Conservation (phyloP, 768 basidiomycete species). For the Zangia roseola region DNA sequence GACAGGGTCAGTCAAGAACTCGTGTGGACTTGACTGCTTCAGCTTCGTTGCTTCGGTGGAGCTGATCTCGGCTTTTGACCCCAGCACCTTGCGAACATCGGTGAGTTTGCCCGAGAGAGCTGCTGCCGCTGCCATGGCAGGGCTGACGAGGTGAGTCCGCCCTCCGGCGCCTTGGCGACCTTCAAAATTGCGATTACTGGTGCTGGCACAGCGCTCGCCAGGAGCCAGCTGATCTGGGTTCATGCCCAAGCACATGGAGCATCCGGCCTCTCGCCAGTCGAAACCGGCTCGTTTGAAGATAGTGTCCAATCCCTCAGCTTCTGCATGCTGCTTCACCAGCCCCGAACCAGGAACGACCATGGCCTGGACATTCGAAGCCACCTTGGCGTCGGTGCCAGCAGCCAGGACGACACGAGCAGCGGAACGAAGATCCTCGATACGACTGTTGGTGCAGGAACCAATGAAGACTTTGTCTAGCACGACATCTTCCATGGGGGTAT, state of each 20-base stretch:
- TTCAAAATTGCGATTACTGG: constrained; percentile 93
- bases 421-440: constrained; percentile 89
- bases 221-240: constrained; percentile 89
- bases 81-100: constrained; percentile 78
- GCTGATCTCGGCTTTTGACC: constrained; percentile 42
- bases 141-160: constrained; percentile 84
- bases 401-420: constrained; percentile 77
- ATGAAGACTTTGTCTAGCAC: constrained; percentile 88
- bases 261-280: constrained; percentile 94
- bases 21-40: constrained; percentile 68
- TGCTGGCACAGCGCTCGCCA: constrained; percentile 84
- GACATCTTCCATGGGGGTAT: constrained; percentile 78
- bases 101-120: constrained; percentile 83
- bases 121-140: constrained; percentile 91
- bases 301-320: constrained; percentile 82
- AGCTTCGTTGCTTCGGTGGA: constrained; percentile 50
- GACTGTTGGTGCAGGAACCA: constrained; percentile 92
- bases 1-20: constrained; percentile 75
- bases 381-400: constrained; percentile 69
- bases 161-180: constrained; percentile 87
- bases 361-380: constrained; percentile 71
- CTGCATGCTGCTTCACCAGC: constrained; percentile 86
- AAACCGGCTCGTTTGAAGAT: constrained; percentile 90
- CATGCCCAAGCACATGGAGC: constrained; percentile 97
- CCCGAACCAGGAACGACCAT: constrained; percentile 95